These are phyloP conservation scores for Lachnellula subtilissima DNA, from an alignment of 2,329 filamentous ascomycete species.

Conservation along the genomic window DNA sequence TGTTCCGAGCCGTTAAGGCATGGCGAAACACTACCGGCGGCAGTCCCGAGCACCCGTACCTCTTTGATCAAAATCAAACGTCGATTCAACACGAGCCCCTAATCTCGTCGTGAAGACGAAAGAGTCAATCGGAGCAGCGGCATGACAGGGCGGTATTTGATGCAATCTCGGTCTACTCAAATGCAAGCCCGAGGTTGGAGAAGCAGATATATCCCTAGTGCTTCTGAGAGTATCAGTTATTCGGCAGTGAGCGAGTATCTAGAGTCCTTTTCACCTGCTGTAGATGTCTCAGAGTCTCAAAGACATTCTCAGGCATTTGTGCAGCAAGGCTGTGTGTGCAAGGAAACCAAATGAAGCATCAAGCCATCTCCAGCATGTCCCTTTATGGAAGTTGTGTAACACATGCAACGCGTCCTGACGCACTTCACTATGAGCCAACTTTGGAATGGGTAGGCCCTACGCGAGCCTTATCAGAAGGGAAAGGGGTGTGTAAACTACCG, in stretches of 20 bases:
- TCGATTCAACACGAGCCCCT: slow-evolving; percentile 2
- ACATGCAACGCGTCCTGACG: not conserved
- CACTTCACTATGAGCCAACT: no score
- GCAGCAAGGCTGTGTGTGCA: not conserved
- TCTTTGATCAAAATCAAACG: slow-evolving; percentile 5
- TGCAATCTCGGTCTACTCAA: slow-evolving; percentile 6
- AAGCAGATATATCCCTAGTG: not conserved
- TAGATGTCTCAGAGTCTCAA: not conserved
- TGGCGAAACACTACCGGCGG: slow-evolving; percentile 12
- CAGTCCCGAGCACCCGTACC: slow-evolving; percentile 17
- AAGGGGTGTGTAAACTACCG: not conserved
- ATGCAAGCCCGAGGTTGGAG: not conserved
- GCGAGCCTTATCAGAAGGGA: not conserved
- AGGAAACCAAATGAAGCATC: not conserved
- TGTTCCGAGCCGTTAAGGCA: slow-evolving; percentile 12
- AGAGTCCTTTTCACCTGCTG: not conserved
- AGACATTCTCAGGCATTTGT: not conserved
- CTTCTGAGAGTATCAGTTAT: not conserved
- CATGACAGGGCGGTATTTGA: slow-evolving; percentile 7
- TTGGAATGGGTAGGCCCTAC: not conserved
- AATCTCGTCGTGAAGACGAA: not conserved
- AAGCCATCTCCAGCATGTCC: not conserved
- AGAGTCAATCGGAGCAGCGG: slow-evolving; percentile 4
- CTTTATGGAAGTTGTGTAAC: not conserved
- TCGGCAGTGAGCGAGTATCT: not conserved